Conservation (phyloP, 176 grass and related monocot species). For the Miscanthus lutarioriparius region DNA sequence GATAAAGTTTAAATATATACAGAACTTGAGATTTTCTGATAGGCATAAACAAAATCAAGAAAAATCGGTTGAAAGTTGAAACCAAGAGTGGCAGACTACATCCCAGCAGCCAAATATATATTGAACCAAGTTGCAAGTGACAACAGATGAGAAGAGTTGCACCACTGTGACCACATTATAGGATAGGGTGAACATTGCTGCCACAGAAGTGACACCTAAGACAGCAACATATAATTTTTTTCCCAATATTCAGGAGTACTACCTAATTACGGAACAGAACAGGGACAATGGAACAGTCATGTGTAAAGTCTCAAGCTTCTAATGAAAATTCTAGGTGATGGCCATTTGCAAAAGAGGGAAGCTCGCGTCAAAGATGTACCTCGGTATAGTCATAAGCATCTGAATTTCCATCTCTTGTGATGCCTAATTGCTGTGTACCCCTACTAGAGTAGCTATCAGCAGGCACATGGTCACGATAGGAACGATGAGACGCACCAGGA, state of each 20-base stretch:
- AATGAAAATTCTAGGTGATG: slow-evolving; percentile 4
- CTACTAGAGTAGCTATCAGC: slow-evolving; percentile 53
- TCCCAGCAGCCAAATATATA: neutral
- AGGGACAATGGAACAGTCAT: slow-evolving; percentile 12
- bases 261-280: slow-evolving; percentile 25
- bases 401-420: slow-evolving; percentile 60
- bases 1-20: slow-evolving; percentile 36
- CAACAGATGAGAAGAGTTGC: slow-evolving; percentile 1
- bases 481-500: slow-evolving; percentile 25
- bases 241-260: slow-evolving; percentile 1
- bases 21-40: slow-evolving; percentile 11
- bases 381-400: slow-evolving; percentile 61
- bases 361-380: slow-evolving; percentile 51
- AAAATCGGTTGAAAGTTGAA: slow-evolving; percentile 1
- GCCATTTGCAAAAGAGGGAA: slow-evolving; percentile 36
- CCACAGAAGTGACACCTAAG: slow-evolving; percentile 19
- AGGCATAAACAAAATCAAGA: slow-evolving; percentile 17
- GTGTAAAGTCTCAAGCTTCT: slow-evolving; percentile 26
- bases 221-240: neutral
- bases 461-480: slow-evolving; percentile 52
- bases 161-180: slow-evolving; percentile 22
- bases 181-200: slow-evolving; percentile 15
- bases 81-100: slow-evolving; percentile 25
- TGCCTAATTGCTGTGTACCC: slow-evolving; percentile 43
- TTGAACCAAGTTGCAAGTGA: neutral